These are phyloP conservation scores for Xylaria telfairii DNA, from an alignment of 495 filamentous ascomycete genomes.

Conservation along the genomic window DNA sequence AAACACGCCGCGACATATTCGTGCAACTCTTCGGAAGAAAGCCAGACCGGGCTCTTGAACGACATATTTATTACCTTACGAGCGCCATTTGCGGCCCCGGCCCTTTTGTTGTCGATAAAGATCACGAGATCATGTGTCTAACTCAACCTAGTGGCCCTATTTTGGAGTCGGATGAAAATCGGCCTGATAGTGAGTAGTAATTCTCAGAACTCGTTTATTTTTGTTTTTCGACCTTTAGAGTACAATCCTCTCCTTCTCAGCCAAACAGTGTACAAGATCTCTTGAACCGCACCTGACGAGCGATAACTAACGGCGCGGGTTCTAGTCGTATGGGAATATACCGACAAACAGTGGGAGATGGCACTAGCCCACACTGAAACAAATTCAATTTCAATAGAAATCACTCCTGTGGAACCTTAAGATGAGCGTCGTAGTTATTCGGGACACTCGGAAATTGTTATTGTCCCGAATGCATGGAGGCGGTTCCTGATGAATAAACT, in stretches of 20 bases:
- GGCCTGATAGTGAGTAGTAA: background rate
- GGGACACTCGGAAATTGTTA: background rate
- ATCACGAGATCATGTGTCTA: background rate
- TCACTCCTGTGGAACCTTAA: too few species aligned
- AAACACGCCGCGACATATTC: background rate
- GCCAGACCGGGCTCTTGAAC: background rate
- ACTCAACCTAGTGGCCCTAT: background rate
- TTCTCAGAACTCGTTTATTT: too few species aligned
- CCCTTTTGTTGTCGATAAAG: background rate
- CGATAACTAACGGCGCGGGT: too few species aligned
- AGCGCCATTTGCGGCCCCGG: background rate
- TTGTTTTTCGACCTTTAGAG: too few species aligned
- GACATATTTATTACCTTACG: background rate
- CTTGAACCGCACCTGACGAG: too few species aligned
- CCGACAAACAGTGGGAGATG: background rate
- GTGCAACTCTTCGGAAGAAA: background rate
- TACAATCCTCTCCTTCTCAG: too few species aligned
- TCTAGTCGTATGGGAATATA: background rate
- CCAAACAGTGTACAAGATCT: too few species aligned
- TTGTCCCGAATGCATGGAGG: background rate
- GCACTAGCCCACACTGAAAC: background rate
- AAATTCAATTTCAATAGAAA: background rate
- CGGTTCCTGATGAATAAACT: background rate
- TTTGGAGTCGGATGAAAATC: background rate
- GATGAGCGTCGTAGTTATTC: background rate